These are phyloP conservation scores for Digitaria exilis DNA, from an alignment of 202 grass and related monocot species.

Conservation along the genomic window DNA sequence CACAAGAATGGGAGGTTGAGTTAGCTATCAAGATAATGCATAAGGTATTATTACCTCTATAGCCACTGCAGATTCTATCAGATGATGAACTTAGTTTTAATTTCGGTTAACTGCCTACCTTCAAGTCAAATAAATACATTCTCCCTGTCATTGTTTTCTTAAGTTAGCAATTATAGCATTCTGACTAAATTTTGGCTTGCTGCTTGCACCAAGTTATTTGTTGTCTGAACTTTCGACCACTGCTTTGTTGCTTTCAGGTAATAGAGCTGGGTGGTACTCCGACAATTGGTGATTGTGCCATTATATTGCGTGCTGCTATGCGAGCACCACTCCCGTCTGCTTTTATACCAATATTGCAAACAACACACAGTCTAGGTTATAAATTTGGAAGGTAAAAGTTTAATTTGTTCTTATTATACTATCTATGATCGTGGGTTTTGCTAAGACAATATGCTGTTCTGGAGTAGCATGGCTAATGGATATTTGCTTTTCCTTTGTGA, in stretches of 20 bases:
- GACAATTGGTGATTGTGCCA: conserved; percentile 88
- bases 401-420: conserved; percentile 21
- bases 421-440: not conserved
- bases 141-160: not conserved
- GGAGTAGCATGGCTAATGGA: conserved; percentile 20
- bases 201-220: not conserved
- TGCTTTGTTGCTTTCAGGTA: conserved; percentile 66
- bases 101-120: conserved; percentile 30
- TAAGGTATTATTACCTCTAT: conserved; percentile 52
- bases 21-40: conserved; percentile 94
- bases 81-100: not conserved
- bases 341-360: conserved; percentile 84
- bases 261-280: conserved; percentile 81
- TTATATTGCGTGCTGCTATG: conserved; percentile 86
- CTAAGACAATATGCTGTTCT: not conserved
- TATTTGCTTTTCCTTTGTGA: conserved; percentile 12
- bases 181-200: not conserved
- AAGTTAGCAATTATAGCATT: conserved; percentile 4
- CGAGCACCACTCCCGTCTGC: conserved; percentile 73
- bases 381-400: conserved; percentile 82
- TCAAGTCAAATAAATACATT: not conserved
- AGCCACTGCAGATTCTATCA: not conserved
- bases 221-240: conserved; percentile 19
- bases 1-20: conserved; percentile 99
- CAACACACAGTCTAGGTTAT: conserved; percentile 84